A percentile compares a stretch with the other conserved stretches of the same genome.
Conservation (phyloP, 2,329 filamentous ascomycete species). For the Xylariales sp. region DNA sequence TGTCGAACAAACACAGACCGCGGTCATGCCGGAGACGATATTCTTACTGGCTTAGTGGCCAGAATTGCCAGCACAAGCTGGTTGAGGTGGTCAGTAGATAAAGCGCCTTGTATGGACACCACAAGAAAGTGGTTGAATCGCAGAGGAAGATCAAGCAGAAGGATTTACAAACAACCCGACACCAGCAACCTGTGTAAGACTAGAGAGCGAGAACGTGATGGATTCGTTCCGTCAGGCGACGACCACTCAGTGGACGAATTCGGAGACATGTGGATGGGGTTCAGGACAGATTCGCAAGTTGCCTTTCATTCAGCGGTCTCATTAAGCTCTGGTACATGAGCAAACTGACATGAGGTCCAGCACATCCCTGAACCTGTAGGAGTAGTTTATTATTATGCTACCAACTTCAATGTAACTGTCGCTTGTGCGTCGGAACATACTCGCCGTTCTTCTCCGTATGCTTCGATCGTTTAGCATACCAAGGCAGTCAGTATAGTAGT, state of each 20-base stretch:
- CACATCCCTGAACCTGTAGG: constrained; percentile 18
- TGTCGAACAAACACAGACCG: too few relatives aligned
- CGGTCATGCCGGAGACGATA: constrained; percentile 15
- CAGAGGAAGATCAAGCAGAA: not conserved
- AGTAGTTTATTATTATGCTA: constrained; percentile 21
- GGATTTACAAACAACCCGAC: not conserved
- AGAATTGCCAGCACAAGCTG: constrained; percentile 16
- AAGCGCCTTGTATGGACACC: constrained; percentile 7
- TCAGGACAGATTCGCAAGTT: constrained; percentile 23
- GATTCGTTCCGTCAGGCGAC: not conserved
- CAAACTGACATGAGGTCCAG: constrained; percentile 13
- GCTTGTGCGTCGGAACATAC: constrained; percentile 26
- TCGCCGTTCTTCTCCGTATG: constrained; percentile 30
- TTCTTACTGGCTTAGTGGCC: constrained; percentile 14
- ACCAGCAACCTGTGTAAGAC: not conserved
- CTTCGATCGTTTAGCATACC: constrained; percentile 27
- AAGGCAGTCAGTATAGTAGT: constrained; percentile 23
- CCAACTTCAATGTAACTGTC: constrained; percentile 29
- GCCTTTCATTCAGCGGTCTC: not conserved
- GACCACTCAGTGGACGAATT: constrained; percentile 18
- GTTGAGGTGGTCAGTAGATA: constrained; percentile 19
- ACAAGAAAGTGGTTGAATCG: not conserved
- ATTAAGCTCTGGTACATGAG: too few relatives aligned
- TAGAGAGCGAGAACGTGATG: not conserved
- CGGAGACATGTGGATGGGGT: constrained; percentile 25